These are phyloP conservation scores for Dissophora ornata DNA, from an alignment of 192 early-diverging fungal genomes.

Conservation along the genomic window DNA sequence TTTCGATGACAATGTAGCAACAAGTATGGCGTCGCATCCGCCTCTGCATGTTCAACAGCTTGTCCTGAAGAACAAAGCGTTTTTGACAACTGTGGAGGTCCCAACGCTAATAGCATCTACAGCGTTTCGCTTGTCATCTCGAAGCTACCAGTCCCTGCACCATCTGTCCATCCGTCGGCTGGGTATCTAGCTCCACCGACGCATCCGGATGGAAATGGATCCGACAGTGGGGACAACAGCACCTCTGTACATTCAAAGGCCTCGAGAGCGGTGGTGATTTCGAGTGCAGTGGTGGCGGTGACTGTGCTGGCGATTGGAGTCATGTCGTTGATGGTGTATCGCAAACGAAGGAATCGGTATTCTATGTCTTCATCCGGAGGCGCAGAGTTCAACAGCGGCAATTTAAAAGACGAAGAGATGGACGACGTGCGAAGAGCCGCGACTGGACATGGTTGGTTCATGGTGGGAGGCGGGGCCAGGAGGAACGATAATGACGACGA, in stretches of 20 bases:
- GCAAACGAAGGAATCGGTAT: conserved; percentile 2
- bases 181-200: not conserved
- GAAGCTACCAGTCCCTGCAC: conserved; percentile 19
- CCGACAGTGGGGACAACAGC: not conserved
- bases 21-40: conserved; percentile 39
- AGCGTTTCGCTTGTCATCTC: conserved; percentile 6
- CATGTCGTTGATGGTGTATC: conserved; percentile 12
- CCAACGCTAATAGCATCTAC: conserved; percentile 36
- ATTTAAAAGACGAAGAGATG: not conserved
- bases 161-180: conserved; percentile 12
- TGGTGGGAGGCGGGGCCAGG: not conserved
- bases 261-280: conserved; percentile 8
- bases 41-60: conserved; percentile 25
- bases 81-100: conserved; percentile 47
- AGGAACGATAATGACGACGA: conserved; percentile 1
- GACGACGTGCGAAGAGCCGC: not conserved
- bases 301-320: conserved; percentile 7
- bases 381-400: not conserved
- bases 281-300: conserved; percentile 3
- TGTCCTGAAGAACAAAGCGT: conserved; percentile 31
- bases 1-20: too few species aligned
- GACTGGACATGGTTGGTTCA: conserved; percentile 27
- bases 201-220: not conserved
- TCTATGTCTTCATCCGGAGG: not conserved
- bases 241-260: not conserved